Conservation (phyloP, 2,329 filamentous ascomycete species). For the Aurifilum marmelostoma region DNA sequence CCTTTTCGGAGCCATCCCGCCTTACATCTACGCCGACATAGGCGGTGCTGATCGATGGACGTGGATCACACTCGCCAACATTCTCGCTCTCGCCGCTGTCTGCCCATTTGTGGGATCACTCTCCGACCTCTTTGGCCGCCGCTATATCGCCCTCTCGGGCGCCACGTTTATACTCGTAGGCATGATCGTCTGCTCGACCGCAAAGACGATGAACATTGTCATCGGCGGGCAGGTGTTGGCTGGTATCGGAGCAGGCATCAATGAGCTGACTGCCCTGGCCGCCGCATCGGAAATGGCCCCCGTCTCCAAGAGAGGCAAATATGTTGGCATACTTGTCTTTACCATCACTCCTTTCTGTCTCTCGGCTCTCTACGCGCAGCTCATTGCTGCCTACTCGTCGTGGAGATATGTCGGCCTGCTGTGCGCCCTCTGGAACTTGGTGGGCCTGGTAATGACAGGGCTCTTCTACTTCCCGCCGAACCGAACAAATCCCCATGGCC, state of each 20-base stretch:
- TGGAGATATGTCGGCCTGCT: constrained; percentile 61
- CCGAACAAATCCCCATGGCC: constrained; percentile 44
- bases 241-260: constrained; percentile 68
- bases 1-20: constrained; percentile 51
- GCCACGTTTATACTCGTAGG: constrained; percentile 58
- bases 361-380: constrained; percentile 63
- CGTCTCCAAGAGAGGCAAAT: constrained; percentile 64
- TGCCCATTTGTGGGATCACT: constrained; percentile 69
- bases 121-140: constrained; percentile 65
- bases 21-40: constrained; percentile 62
- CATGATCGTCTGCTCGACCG: constrained; percentile 61
- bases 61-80: constrained; percentile 60
- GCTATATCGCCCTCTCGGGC: constrained; percentile 61
- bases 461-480: constrained; percentile 59
- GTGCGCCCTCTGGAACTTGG: constrained; percentile 53
- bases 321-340: constrained; percentile 62
- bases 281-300: constrained; percentile 71
- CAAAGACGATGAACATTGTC: constrained; percentile 62
- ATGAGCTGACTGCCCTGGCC: constrained; percentile 69
- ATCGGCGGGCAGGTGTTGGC: constrained; percentile 62
- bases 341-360: constrained; percentile 66
- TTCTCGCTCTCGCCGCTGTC: constrained; percentile 59
- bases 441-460: constrained; percentile 54
- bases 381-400: constrained; percentile 47
- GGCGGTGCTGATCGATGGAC: constrained; percentile 63